phyloP scores from a whole-genome alignment of 208 protist genomes.

The Trypanosoma avium region DNA sequence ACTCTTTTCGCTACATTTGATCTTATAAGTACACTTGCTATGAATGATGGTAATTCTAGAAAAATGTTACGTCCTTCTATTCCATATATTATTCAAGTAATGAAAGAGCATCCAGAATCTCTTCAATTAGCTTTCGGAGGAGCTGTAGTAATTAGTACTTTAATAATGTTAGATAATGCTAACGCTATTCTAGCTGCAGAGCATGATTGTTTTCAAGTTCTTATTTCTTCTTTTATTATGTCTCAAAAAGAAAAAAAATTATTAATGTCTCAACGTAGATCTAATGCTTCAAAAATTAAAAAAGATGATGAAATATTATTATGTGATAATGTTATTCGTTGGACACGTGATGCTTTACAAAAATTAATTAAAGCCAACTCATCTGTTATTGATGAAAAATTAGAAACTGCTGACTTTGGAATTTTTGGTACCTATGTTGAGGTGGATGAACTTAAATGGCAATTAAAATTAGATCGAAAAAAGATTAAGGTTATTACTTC shows the following conservation, averaged over 20 bases:
- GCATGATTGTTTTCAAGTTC: conserved; percentile 58
- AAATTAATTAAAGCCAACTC: conserved; percentile 43
- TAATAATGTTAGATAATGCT: conserved; percentile 58
- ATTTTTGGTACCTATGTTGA: conserved; percentile 51
- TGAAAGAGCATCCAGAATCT: conserved; percentile 40
- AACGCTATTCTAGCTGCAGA: conserved; percentile 66
- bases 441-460: conserved; percentile 83
- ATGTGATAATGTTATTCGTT: conserved; percentile 54
- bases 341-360: conserved; percentile 57
- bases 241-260: conserved; percentile 28
- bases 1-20: conserved; percentile 76
- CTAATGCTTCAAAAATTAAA: not conserved
- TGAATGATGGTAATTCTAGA: conserved; percentile 43
- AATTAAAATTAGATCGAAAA: conserved; percentile 43
- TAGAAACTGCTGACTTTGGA: conserved; percentile 54
- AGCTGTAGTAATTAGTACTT: conserved; percentile 52
- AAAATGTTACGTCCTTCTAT: conserved; percentile 57
- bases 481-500: conserved; percentile 11
- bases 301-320: conserved; percentile 28
- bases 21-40: conserved; percentile 66
- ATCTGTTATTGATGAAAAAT: conserved; percentile 31
- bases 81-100: conserved; percentile 55
- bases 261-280: not conserved
- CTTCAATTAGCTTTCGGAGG: conserved; percentile 71
- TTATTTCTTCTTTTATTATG: conserved; percentile 58